Evolutionary conservation across 495 filamentous ascomycete genomes (phyloP), one percentile per base, ranked within the genome.

Genomic region (Aspergillus bertholletiae): DNA sequence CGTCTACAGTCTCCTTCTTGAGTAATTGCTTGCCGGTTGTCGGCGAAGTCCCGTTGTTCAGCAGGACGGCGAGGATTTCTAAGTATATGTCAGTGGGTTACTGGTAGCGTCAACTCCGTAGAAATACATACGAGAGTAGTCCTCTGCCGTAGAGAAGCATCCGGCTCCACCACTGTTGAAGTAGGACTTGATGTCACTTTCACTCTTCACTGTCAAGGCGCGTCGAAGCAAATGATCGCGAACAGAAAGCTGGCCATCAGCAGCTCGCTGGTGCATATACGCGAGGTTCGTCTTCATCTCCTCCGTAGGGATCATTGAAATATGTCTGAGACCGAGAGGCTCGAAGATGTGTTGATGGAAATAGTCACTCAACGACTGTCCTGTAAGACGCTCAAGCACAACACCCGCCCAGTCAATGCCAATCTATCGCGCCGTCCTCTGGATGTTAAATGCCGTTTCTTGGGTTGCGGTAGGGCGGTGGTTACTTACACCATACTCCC

Each of bases 331-430:
- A 9, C 72, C 77, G 0, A 86, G 74, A 0, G 85, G 83, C 45
- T 71, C 51, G 62, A 85, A 85, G 55, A 87, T 79, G 63, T 84
- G 62, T 54, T 76, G 62, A 35, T 81, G 70, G 51, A 84, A 72
- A 59, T 84, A 87, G 32, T 77, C 76, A 41, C 82, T 78, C 9
- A 87, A 75, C 3, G 72, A 70, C 21, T 74, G 43, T 1, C 76
- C 72, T 0, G 80, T 76, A 21, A 74, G 74, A 15, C 81, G 77
- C 60, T 87, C 77, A 45, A 86, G 58, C 1, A 79, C 53, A 15
- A 81, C 63, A 7, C 85, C 84, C 2, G 78, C 84, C 84, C 83
- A 86, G 64, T 88, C 84, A 46, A 85, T 71, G 47, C 75, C 73
- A n/a, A 80, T 69, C 54, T 57, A 23, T 28, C 32, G 13, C 24